Conservation (phyloP, 305 asterid species). For the Fraxinus paxiana region DNA sequence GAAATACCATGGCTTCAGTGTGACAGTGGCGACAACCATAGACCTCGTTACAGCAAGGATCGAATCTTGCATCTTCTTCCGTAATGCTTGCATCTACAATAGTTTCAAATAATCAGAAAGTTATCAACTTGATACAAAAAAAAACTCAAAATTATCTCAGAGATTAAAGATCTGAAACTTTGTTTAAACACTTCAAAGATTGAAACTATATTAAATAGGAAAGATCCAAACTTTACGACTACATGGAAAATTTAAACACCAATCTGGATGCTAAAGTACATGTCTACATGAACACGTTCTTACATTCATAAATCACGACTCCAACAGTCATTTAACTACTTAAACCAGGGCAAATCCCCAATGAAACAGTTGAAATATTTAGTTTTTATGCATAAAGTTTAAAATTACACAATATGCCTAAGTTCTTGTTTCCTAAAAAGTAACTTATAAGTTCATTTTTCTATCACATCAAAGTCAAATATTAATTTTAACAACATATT, state of each 20-base stretch:
- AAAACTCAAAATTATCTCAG: neutral
- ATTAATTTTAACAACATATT: neutral
- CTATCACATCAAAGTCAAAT: neutral
- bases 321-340: neutral
- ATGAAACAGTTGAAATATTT: neutral
- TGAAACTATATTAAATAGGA: neutral
- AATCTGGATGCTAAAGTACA: neutral
- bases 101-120: neutral
- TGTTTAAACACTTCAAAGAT: neutral
- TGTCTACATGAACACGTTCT: neutral
- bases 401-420: neutral
- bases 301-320: neutral
- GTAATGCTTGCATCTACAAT: neutral
- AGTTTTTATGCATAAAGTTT: neutral
- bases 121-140: neutral
- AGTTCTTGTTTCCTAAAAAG: neutral
- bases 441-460: neutral
- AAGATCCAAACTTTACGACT: neutral
- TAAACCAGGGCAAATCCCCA: constrained; percentile 17
- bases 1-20: neutral
- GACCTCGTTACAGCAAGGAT: neutral
- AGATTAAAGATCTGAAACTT: neutral
- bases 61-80: neutral
- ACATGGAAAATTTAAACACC: neutral
- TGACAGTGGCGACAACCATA: neutral